Conservation (phyloP, 352 stramenopile genomes). For the Sclerospora graminicola region DNA sequence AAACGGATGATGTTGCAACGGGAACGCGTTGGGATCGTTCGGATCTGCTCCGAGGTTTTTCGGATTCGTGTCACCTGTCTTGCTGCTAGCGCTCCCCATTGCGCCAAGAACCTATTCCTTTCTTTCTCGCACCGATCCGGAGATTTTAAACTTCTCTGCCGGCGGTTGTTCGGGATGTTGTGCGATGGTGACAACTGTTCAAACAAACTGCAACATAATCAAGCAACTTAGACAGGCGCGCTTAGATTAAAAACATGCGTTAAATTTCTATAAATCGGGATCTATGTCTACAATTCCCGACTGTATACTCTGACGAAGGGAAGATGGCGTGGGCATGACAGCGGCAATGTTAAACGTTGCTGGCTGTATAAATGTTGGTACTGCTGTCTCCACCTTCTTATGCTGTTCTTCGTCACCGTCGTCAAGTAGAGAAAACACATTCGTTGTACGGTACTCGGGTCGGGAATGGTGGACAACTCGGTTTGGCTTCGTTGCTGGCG, state of each 20-base stretch:
- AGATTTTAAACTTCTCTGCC: constrained; percentile 10
- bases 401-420: constrained; percentile 33
- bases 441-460: constrained; percentile 26
- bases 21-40: constrained; percentile 35
- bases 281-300: constrained; percentile 28
- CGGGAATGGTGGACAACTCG: constrained; percentile 16
- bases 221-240: background rate
- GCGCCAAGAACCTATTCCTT: background rate
- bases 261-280: constrained; percentile 50
- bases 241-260: too few relatives aligned
- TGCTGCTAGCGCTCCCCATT: constrained; percentile 81
- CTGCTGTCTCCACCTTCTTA: constrained; percentile 3
- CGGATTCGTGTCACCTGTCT: constrained; percentile 72
- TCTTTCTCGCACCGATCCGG: background rate
- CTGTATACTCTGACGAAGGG: constrained; percentile 12
- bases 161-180: constrained; percentile 2
- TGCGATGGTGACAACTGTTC: background rate
- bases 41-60: constrained; percentile 58
- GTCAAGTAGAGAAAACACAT: constrained; percentile 58
- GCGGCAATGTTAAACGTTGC: constrained; percentile 55
- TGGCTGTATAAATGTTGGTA: constrained; percentile 41
- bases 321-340: constrained; percentile 13
- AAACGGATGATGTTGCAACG: constrained; percentile 64
- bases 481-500: constrained; percentile 11
- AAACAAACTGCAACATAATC: background rate